These are phyloP conservation scores for Globisporangium ultimum DNA, from an alignment of 352 stramenopile species.

Conservation along the genomic window DNA sequence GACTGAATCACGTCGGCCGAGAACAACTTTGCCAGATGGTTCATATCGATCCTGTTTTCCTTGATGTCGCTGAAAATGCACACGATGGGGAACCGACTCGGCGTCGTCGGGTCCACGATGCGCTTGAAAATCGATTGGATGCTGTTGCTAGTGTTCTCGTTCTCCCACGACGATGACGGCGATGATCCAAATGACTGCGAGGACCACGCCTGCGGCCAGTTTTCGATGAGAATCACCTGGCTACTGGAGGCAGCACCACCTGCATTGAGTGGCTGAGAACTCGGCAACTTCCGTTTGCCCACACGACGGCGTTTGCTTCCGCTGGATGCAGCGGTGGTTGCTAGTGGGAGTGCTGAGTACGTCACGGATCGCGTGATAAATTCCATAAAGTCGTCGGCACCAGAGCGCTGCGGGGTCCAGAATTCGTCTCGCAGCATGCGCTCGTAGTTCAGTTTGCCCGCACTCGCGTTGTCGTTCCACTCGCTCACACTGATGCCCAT, in stretches of 20 bases:
- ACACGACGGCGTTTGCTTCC: neutral
- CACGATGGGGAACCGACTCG: slow-evolving; percentile 52
- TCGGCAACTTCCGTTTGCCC: slow-evolving; percentile 14
- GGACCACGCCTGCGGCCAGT: slow-evolving; percentile 60
- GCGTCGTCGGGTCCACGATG: slow-evolving; percentile 37
- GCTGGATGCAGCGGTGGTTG: too few relatives aligned
- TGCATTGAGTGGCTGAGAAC: too few relatives aligned
- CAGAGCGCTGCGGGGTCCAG: slow-evolving; percentile 39
- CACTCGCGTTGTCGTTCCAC: slow-evolving; percentile 69
- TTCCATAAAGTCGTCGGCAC: slow-evolving; percentile 70
- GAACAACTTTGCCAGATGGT: slow-evolving; percentile 63
- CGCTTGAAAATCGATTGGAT: slow-evolving; percentile 50
- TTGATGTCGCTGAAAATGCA: slow-evolving; percentile 83
- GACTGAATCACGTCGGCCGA: slow-evolving; percentile 65
- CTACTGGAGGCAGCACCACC: neutral
- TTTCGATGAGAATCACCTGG: slow-evolving; percentile 71
- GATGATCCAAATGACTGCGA: slow-evolving; percentile 10
- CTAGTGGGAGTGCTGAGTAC: slow-evolving; percentile 57
- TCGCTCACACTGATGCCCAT: slow-evolving; percentile 54
- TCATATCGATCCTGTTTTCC: slow-evolving; percentile 67
- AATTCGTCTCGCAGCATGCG: slow-evolving; percentile 50
- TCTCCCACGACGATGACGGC: slow-evolving; percentile 34
- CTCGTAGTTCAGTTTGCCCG: slow-evolving; percentile 51
- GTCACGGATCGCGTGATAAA: slow-evolving; percentile 71
- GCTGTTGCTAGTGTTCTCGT: slow-evolving; percentile 18